Conservation (phyloP, 2,329 filamentous ascomycete species). For the Diaporthe batatas region DNA sequence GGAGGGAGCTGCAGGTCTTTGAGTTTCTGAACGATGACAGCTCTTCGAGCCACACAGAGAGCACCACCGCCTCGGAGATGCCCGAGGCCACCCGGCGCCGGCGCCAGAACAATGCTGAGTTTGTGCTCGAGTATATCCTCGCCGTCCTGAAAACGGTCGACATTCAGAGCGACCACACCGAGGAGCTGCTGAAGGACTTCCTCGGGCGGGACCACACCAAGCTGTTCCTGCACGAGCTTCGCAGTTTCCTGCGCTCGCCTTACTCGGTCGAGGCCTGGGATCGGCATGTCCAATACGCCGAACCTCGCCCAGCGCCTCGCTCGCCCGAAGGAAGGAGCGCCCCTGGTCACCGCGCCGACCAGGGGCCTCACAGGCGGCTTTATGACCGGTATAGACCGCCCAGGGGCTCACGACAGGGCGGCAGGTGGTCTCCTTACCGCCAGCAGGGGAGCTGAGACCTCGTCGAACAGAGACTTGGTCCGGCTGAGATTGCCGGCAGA, state of each 20-base stretch:
- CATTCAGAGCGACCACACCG: slow-evolving; percentile 82
- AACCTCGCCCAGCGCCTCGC: slow-evolving; percentile 2
- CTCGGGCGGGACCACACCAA: slow-evolving; percentile 79
- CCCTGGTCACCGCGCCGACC: not conserved
- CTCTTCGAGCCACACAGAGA: slow-evolving; percentile 44
- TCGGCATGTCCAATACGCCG: slow-evolving; percentile 77
- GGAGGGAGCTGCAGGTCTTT: slow-evolving; percentile 88
- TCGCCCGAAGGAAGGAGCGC: not conserved
- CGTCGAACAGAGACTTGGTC: too few species aligned
- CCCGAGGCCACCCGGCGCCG: slow-evolving; percentile 46
- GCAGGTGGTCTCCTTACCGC: slow-evolving; percentile 30
- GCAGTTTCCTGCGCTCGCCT: slow-evolving; percentile 86
- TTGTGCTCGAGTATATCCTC: slow-evolving; percentile 87
- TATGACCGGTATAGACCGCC: slow-evolving; percentile 36
- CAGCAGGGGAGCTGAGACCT: slow-evolving; percentile 25
- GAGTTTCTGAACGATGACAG: slow-evolving; percentile 68
- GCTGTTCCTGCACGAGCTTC: slow-evolving; percentile 87
- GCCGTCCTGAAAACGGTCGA: slow-evolving; percentile 87
- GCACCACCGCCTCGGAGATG: slow-evolving; percentile 1
- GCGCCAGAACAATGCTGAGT: slow-evolving; percentile 78
- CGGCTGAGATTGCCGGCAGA: not conserved
- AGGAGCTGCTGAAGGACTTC: slow-evolving; percentile 83
- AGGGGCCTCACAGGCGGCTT: slow-evolving; percentile 28
- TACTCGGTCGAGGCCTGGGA: slow-evolving; percentile 84
- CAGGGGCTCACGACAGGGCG: not conserved